Base-by-base conservation (phyloP, 768 basidiomycete genomes). In the Phallus indusiatus region DNA sequence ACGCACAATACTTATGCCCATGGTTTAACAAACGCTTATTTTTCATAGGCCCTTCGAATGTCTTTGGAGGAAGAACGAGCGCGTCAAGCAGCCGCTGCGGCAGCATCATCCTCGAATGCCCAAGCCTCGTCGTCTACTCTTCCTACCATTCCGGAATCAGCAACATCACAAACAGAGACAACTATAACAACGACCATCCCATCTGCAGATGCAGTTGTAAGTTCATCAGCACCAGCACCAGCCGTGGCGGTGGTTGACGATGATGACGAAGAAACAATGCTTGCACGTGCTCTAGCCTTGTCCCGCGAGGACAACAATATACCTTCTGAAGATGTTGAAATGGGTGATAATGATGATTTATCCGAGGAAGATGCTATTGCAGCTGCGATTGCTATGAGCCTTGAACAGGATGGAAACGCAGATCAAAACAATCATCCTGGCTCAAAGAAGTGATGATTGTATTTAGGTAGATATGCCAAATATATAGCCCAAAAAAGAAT, bases 61-160 rank as follows among this genome's bases (percentile, higher is more conserved):
- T 97, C 94, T 1, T 84, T 98, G 80, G 90, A 95, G 74, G 94
- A 96, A 69, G 92, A 93, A 54, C 84, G 86, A 67, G 91, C 90
- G 17, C 85, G 94, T 11, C 77, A 81, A 76, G 77, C 77, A 9
- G 75, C 78, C 5, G 60, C 62, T 3, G 57, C 67, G 11, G 42
- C 71, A 3, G 75, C 72, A 53, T 75, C 80, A 17, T 74, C 70
- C 0, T 47, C 70, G 1, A 50, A 71, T 3, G 56, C 64, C 0
- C 55, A 72, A 16, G 60, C 56, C 59, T 7, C 48, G 55, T 61
- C 17, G 60, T 17, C 57, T 33, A 52, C 28, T 20, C 57, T 59
- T 20, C 57, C 57, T 3, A n/a, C 57, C 20, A 53, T 59, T 34
- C 47, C 57, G 2, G 57, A 59, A 59, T 14, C 50, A 17, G 1